Evolutionary conservation across 1,284 basidiomycete genomes (phyloP), one percentile per base, ranked within the genome.

Genomic region (Puccinia sorghi): DNA sequence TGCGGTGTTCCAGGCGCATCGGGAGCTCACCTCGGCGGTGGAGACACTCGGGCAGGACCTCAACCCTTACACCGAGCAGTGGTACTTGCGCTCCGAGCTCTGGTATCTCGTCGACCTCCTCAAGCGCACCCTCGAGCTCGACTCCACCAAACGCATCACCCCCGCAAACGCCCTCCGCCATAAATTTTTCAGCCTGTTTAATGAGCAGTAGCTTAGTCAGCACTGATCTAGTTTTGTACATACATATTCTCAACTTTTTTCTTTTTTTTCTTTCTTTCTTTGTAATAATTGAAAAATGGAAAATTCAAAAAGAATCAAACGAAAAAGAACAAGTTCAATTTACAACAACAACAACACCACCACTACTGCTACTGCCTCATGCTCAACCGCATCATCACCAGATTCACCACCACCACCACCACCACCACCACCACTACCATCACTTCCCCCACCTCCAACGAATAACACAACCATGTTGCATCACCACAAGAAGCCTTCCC

Each of bases 131-230:
- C 87, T 97, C 83, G 87, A 91, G 32, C 89, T 92, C 0, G 91
- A 93, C 82, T 89, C 89, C 9, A 90, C 89, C 57, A 88, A 88
- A 69, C 89, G 94, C 12, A 88, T 90, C 72, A 93, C 92, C 1
- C 92, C 94, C 0, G 87, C 88, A 9, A 86, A 88, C 11, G 92
- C 92, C 6, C 86, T 97, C 71, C 88, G 88, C 80, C 93, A 96
- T 83, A 87, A 88, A 0, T 96, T 95, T 85, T 87, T 96, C 39
- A 81, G 73, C 20, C 80, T 80, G 12, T 17, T 74, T 61, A 2
- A 17, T 46, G 2, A 12, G 43, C 8, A 12, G 15, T 46, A 17
- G 43, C 43, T 46, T 46, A 46, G 43, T 46, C 43, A 46, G 43
- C 50, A 15, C 15, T 46, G 43, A 1, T 12, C 11, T 1, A 3